A percentile compares a stretch with the other conserved stretches of the same genome.
Evolutionary conservation across 257 asterid species (phyloP).

Genomic region (Scutellaria galericulata): DNA sequence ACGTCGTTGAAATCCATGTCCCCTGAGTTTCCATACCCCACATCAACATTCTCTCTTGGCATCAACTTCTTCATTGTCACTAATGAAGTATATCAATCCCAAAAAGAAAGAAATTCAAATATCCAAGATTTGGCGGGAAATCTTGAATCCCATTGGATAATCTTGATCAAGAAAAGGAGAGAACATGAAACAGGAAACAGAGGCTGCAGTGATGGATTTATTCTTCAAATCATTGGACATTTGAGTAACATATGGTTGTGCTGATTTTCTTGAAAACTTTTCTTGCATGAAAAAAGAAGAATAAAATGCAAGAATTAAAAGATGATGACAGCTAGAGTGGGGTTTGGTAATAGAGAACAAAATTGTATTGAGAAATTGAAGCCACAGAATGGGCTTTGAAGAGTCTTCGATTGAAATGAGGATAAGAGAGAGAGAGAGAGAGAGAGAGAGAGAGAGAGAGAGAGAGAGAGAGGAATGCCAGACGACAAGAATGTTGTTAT

Average conservation of each 20-base stretch:
- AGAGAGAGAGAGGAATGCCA: slow-evolving; percentile 28
- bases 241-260: slow-evolving; percentile 4
- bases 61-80: slow-evolving; percentile 56
- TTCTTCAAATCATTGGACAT: not conserved
- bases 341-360: slow-evolving; percentile 30
- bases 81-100: not conserved
- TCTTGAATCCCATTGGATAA: not conserved
- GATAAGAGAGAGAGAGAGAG: slow-evolving; percentile 41
- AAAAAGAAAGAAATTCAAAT: slow-evolving; percentile 15
- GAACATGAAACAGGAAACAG: no score
- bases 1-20: slow-evolving; percentile 81
- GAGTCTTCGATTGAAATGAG: slow-evolving; percentile 31
- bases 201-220: no score
- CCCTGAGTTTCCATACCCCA: slow-evolving; percentile 45
- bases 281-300: slow-evolving; percentile 15
- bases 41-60: slow-evolving; percentile 46
- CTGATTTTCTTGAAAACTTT: not conserved
- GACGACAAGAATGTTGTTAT: slow-evolving; percentile 35
- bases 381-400: slow-evolving; percentile 56
- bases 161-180: not conserved
- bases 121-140: slow-evolving; percentile 53
- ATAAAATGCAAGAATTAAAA: not conserved
- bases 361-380: slow-evolving; percentile 41
- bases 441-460: not conserved
- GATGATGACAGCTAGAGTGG: slow-evolving; percentile 47